A percentile compares a stretch with the other conserved stretches of the same genome.
Evolutionary conservation across 257 asterid genomes (phyloP).

Genomic region (Ophiorrhiza pumila): DNA sequence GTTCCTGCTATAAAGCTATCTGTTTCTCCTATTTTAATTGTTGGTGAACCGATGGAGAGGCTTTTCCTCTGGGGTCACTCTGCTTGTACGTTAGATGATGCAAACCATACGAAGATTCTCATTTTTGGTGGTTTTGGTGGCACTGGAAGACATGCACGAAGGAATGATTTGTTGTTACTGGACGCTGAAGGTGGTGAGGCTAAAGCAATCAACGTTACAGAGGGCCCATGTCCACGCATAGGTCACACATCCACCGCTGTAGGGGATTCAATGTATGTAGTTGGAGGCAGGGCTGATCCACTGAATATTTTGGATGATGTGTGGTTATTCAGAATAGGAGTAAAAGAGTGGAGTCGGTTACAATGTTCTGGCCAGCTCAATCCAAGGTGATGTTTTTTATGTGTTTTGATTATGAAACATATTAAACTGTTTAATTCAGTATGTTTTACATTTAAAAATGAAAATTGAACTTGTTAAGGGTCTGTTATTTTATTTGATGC

Average conservation of each 20-base stretch:
- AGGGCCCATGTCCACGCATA: conserved; percentile 76
- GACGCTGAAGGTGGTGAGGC: conserved; percentile 44
- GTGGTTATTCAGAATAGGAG: conserved; percentile 53
- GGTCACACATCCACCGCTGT: conserved; percentile 74
- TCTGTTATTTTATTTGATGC: background rate
- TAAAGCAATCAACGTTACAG: conserved; percentile 47
- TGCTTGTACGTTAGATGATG: conserved; percentile 42
- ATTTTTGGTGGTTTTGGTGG: conserved; percentile 99
- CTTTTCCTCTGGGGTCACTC: conserved; percentile 97
- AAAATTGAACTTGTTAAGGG: background rate
- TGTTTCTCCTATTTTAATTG: conserved; percentile 33
- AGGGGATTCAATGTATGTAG: conserved; percentile 59
- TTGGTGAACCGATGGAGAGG: conserved; percentile 78
- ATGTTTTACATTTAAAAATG: background rate
- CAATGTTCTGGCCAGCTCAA: conserved; percentile 63
- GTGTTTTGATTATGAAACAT: background rate
- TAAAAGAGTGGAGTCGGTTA: conserved; percentile 62
- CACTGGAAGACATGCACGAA: conserved; percentile 83
- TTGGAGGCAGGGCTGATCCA: conserved; percentile 98
- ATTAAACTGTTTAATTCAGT: background rate
- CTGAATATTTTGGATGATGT: conserved; percentile 72
- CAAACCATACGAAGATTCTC: conserved; percentile 44
- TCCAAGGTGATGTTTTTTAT: conserved; percentile 56
- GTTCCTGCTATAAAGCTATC: conserved; percentile 40
- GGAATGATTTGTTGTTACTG: conserved; percentile 61